Evolutionary conservation across 2,329 filamentous ascomycete genomes (phyloP), one percentile per base, ranked within the genome.

Genomic region (Didymosphaeria variabile): DNA sequence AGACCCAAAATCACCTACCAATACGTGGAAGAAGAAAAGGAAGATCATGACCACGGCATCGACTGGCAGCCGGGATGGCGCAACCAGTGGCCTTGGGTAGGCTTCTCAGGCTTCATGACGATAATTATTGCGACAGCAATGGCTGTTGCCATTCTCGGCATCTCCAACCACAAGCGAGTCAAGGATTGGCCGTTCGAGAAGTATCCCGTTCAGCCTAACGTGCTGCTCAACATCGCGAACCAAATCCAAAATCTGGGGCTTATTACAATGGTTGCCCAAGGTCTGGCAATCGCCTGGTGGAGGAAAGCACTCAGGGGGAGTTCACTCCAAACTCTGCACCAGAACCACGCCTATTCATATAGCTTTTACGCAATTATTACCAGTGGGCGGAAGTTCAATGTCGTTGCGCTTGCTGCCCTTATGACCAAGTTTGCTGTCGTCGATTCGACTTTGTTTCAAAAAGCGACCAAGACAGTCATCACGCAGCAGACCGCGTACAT

Each of bases 371-470:
- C 68, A 5, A 68, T 70, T 32, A 19, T 72, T 3, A 70, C 67
- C 0, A 67, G 67, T 2, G 68, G 67, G 0, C 59, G 47, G 23
- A 64, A 69, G 51, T 72, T 72, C 65, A 72, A 71, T 50, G 55
- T 66, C 21, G 62, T 72, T 23, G 69, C 69, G 9, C 62, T 72
- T 15, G 69, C 69, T 9, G 69, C 68, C 2, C 61, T 70, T 6
- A 70, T 72, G 68, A 70, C 69, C 0, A 72, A 72, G 36, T 71
- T 72, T 21, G 69, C 69, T 31, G 62, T 72, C 29, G 63, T 72
- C 10, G 69, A 72, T 51, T 67, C 64, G 51, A 72, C 69, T 0
- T 57, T 72, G 0, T 71, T 72, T 38, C 69, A 72, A 34, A 72
- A 68, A 42, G 62, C 67, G 3, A 70, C 66, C 10, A 69, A 64